Base-by-base conservation (phyloP, 2,329 filamentous ascomycete species). In the Pseudogymnoascus sp. region DNA sequence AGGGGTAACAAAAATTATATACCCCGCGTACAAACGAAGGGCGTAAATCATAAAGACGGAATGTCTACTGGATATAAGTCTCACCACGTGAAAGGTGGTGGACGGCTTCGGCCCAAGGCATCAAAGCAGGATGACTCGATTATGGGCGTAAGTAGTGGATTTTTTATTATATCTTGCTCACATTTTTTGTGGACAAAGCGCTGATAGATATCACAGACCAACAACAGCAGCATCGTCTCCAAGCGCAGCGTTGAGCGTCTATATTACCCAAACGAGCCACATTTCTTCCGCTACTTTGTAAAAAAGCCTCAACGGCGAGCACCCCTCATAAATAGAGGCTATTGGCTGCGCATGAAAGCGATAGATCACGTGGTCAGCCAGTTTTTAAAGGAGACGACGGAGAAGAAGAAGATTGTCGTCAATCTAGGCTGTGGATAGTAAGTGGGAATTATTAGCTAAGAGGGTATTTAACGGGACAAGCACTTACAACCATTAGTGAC, bases 391-490 rank as follows among this genome's bases (percentile, higher is more conserved):
- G 77, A 78, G 62, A 71, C 80, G 7, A 76, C 78, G 17, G 78
- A 79, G 33, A 87, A 83, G 66, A 76, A 76, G 40, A 96, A 91
- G 73, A 80, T 93, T 4, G 80, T 96, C 10, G 80, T 96, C 56
- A 96, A 96, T 72, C 77, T 96, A 37, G 92, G 93, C 23, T 96
- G 91, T 79, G 93, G 93, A 74, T 96, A 91, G 91, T 93, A 77
- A 84, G 88, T 82, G 75, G 74, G 72, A 38, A 50, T 61, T 42
- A 13, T 19, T 23, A 33, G n/a, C 19, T 4, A 15, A 13, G 17
- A 15, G 21, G 17, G 11, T 19, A 59, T 59, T 11, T 17, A 2
- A 60, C 19, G n/a, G 19, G 38, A 4, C 10, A 21, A 2, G 21
- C 4, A 13, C 26, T 59, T 15, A 38, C 11, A 17, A 7, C 17